A percentile compares a stretch with the other conserved stretches of the same genome.
phyloP scores from a whole-genome alignment of 2,329 filamentous ascomycete genomes.

The Arthrocladium fulminans region DNA sequence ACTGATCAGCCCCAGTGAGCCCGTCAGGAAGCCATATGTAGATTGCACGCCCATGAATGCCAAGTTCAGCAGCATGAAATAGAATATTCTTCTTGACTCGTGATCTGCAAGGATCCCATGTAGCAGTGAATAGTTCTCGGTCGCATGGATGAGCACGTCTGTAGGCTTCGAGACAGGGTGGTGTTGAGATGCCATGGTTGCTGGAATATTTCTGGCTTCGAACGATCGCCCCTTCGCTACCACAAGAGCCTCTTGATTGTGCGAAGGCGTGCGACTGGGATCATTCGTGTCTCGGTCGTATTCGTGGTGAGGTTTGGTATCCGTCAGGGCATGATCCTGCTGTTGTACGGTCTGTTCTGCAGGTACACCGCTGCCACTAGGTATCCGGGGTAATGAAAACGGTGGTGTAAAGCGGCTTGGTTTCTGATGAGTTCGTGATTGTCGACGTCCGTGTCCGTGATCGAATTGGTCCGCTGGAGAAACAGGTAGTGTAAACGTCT shows the following conservation, averaged over 20 bases:
- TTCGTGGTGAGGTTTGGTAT: slow-evolving; percentile 26
- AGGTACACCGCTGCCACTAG: slow-evolving; percentile 17
- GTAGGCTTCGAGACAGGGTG: slow-evolving; percentile 47
- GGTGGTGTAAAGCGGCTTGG: slow-evolving; percentile 17
- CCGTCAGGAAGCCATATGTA: slow-evolving; percentile 86
- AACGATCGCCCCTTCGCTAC: slow-evolving; percentile 1
- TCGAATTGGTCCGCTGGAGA: slow-evolving; percentile 24
- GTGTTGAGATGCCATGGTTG: slow-evolving; percentile 1
- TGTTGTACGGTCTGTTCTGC: slow-evolving; percentile 27
- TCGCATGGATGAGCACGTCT: slow-evolving; percentile 59
- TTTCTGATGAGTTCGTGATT: slow-evolving; percentile 26
- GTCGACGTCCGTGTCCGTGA: slow-evolving; percentile 32
- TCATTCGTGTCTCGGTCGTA: slow-evolving; percentile 12
- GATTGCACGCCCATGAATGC: slow-evolving; percentile 90
- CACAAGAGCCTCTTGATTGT: neutral
- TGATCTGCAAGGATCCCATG: slow-evolving; percentile 82
- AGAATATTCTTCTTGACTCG: slow-evolving; percentile 90
- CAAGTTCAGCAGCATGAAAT: slow-evolving; percentile 95
- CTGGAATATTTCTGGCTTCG: slow-evolving; percentile 1
- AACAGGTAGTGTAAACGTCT: slow-evolving; percentile 23
- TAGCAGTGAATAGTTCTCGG: slow-evolving; percentile 64
- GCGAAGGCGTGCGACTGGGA: neutral
- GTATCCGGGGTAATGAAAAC: slow-evolving; percentile 20
- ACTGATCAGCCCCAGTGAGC: slow-evolving; percentile 87
- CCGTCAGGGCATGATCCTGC: slow-evolving; percentile 24